phyloP scores from a whole-genome alignment of 1,284 basidiomycete genomes.

The Apiotrichum montevideense region DNA sequence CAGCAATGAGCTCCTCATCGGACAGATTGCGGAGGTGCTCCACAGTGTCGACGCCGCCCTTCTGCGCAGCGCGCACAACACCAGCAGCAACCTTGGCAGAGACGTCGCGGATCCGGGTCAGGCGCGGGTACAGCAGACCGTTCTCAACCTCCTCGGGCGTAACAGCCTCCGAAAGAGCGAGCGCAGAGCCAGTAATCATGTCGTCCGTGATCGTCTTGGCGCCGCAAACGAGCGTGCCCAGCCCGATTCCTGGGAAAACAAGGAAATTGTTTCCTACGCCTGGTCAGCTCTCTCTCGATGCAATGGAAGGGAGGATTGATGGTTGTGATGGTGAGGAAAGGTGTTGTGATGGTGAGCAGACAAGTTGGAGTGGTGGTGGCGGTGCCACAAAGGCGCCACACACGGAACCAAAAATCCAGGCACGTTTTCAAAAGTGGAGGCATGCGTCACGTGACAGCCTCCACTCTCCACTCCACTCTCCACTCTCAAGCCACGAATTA shows the following conservation, averaged over 20 bases:
- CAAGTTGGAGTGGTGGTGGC: not conserved
- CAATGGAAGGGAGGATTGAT: not conserved
- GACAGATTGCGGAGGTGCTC: constrained; percentile 24
- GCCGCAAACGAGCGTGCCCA: constrained; percentile 65
- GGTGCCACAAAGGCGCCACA: not conserved
- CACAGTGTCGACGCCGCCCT: constrained; percentile 50
- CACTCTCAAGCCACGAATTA: not conserved
- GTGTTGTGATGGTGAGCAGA: too few species aligned
- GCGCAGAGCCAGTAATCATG: constrained; percentile 51
- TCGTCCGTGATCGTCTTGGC: constrained; percentile 39
- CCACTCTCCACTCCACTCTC: too few species aligned
- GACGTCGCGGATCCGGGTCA: constrained; percentile 77
- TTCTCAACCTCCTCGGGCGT: constrained; percentile 61
- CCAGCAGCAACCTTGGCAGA: constrained; percentile 64
- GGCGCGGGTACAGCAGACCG: constrained; percentile 66
- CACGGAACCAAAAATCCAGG: too few species aligned
- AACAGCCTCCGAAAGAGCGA: constrained; percentile 71
- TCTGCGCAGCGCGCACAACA: constrained; percentile 72
- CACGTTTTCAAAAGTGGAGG: too few species aligned
- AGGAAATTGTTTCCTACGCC: constrained; percentile 35
- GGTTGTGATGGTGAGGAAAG: not conserved
- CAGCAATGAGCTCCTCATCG: constrained; percentile 23
- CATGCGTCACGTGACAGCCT: too few species aligned
- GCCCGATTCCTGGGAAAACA: constrained; percentile 60
- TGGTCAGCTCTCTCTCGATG: too few species aligned